These are phyloP conservation scores for Colletotrichum liriopes DNA, from an alignment of 2,329 filamentous ascomycete species.

Conservation along the genomic window DNA sequence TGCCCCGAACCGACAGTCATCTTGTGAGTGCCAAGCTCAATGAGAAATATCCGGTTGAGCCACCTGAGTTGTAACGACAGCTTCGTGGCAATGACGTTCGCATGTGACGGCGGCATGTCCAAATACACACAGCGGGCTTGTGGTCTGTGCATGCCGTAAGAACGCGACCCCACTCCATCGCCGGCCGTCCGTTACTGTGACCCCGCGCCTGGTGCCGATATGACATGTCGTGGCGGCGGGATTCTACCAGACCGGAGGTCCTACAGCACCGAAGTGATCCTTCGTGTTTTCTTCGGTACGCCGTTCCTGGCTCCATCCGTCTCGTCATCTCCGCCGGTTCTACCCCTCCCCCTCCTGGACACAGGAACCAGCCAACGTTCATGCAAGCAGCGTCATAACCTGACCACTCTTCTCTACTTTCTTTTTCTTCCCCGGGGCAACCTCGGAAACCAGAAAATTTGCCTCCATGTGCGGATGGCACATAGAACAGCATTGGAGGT, in stretches of 20 bases:
- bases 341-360: slow-evolving; percentile 1
- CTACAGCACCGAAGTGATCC: not conserved
- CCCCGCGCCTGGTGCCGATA: not conserved
- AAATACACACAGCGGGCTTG: not conserved
- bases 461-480: not conserved
- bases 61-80: not conserved
- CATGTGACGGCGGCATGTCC: slow-evolving; percentile 6
- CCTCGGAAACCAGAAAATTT: not conserved
- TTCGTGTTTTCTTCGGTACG: not conserved
- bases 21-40: not conserved
- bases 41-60: not conserved
- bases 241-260: not conserved
- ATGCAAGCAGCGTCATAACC: slow-evolving; percentile 26
- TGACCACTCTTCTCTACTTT: slow-evolving; percentile 22
- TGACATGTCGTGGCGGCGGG: not conserved
- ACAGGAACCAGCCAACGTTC: slow-evolving; percentile 5
- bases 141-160: slow-evolving; percentile 25
- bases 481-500: not conserved
- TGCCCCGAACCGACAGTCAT: not conserved
- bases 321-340: slow-evolving; percentile 1
- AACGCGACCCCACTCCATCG: not conserved
- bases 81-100: slow-evolving; percentile 12
- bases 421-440: slow-evolving; percentile 27
- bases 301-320: not conserved
- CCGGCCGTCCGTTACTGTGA: not conserved